Percentiles rank a stretch among this genome's conserved stretches.
phyloP scores from a whole-genome alignment of 2,329 filamentous ascomycete species.

The Ascochyta pisi region DNA sequence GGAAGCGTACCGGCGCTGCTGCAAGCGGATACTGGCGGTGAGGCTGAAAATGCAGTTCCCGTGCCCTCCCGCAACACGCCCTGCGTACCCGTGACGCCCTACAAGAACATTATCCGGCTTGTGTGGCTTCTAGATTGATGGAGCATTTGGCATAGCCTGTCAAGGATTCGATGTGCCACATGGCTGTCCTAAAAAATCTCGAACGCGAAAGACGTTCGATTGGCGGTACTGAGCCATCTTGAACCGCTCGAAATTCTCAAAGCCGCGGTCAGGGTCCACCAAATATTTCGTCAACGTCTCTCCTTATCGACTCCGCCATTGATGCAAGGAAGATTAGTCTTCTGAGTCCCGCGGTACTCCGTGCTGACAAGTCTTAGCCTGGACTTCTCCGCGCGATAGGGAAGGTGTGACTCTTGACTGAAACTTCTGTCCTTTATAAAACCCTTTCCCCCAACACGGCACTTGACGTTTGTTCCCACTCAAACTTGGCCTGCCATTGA shows the following conservation, averaged over 20 bases:
- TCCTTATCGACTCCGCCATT: slow-evolving; percentile 25
- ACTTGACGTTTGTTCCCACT: not conserved
- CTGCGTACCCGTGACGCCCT: not conserved
- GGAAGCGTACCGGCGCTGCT: slow-evolving; percentile 16
- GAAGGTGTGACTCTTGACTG: slow-evolving; percentile 35
- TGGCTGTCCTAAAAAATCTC: not conserved
- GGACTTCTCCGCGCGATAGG: slow-evolving; percentile 31
- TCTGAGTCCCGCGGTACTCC: slow-evolving; percentile 23
- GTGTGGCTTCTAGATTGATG: slow-evolving; percentile 1
- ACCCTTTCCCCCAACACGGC: slow-evolving; percentile 8
- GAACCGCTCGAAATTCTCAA: slow-evolving; percentile 11
- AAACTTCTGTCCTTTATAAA: slow-evolving; percentile 30
- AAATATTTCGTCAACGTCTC: slow-evolving; percentile 11
- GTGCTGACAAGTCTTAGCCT: slow-evolving; percentile 7
- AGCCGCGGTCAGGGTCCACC: slow-evolving; percentile 11
- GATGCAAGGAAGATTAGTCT: slow-evolving; percentile 19
- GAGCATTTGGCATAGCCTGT: slow-evolving; percentile 9
- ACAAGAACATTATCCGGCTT: slow-evolving; percentile 8
- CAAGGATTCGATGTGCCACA: not conserved
- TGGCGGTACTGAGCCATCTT: slow-evolving; percentile 1
- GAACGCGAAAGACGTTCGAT: not conserved
- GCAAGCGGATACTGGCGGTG: slow-evolving; percentile 35
- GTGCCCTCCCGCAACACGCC: slow-evolving; percentile 7
- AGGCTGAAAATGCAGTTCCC: slow-evolving; percentile 21
- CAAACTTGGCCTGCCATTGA: slow-evolving; percentile 5